Evolutionary conservation across 2,329 filamentous ascomycete species (phyloP).

Genomic region (Parastagonospora nodorum): DNA sequence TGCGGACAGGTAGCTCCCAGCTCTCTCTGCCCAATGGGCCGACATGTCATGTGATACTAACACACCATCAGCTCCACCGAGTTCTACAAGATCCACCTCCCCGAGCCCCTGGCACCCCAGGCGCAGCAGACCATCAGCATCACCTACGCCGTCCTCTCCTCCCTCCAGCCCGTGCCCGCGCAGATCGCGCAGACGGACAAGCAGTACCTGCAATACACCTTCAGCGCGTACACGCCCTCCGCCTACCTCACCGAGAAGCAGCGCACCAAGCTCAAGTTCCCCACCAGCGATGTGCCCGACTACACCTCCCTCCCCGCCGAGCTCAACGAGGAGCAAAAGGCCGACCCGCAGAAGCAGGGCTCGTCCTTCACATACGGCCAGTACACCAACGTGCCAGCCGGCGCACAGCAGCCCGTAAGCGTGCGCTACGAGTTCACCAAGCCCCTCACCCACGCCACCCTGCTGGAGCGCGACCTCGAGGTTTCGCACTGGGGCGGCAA

Average conservation of each 20-base stretch:
- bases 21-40: not conserved
- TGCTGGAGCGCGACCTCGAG: constrained; percentile 88
- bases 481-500: constrained; percentile 99
- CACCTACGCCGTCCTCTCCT: constrained; percentile 78
- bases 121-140: constrained; percentile 86
- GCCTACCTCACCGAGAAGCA: constrained; percentile 88
- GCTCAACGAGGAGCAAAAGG: constrained; percentile 62
- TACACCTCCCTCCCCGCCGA: constrained; percentile 73
- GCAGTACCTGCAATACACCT: constrained; percentile 84
- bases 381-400: constrained; percentile 81
- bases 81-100: constrained; percentile 84
- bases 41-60: constrained; percentile 1
- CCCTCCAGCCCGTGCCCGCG: constrained; percentile 80
- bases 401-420: constrained; percentile 71
- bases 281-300: constrained; percentile 77
- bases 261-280: constrained; percentile 95
- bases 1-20: constrained; percentile 53
- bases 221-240: constrained; percentile 83
- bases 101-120: constrained; percentile 74
- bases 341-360: constrained; percentile 81
- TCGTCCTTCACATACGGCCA: constrained; percentile 87
- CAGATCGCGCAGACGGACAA: constrained; percentile 81
- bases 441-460: constrained; percentile 78
- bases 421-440: constrained; percentile 96
- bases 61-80: constrained; percentile 51